Base-by-base conservation (phyloP, 202 grass and related monocot species). In the Miscanthus sacchariflorus region DNA sequence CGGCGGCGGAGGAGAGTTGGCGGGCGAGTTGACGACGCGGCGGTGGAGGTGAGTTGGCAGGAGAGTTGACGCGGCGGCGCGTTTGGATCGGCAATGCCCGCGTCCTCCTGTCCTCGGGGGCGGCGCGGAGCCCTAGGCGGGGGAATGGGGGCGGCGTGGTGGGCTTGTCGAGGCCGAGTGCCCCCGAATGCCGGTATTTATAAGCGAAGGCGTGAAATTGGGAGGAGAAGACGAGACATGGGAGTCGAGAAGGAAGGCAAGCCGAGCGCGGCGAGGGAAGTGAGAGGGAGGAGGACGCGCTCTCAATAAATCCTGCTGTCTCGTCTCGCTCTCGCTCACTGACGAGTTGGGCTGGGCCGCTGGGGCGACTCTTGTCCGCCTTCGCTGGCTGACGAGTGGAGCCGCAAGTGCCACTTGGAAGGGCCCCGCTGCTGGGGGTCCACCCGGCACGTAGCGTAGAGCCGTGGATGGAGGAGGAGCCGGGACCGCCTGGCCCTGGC, bases 11-110 rank as follows among this genome's bases (percentile, higher is more conserved):
- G 38, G 39, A 0, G 50, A n/a, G 66, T 48, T 13, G 45, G 33
- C 30, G 76, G 38, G 38, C 0, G 68, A 24, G 67, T 36, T 14
- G 67, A 5, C 18, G 56, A 46, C 18, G 43, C 58, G 3, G 11
- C 76, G 54, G 33, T 19, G 76, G 38, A n/a, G 38, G 39, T 0
- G 50, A n/a, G 66, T 48, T 13, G 45, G 33, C 30, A 52, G 38
- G 38, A 0, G 68, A 24, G 67, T 36, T 19, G 38, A n/a, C 66
- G 38, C 24, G 36, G 35, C 46, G 46, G 49, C 15, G 49, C 28
- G 28, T 46, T 19, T n/a, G 64, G 77, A 85, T 72, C 65, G 72
- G 72, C 78, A 91, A 91, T 91, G 90, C 82, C 77, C 38, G 72
- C 25, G 6, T 18, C 35, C 40, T 19, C 71, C 28, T 44, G 17